Evolutionary conservation across 2,329 filamentous ascomycete genomes (phyloP), one percentile per base, ranked within the genome.

Genomic region (Xylaria sp.): DNA sequence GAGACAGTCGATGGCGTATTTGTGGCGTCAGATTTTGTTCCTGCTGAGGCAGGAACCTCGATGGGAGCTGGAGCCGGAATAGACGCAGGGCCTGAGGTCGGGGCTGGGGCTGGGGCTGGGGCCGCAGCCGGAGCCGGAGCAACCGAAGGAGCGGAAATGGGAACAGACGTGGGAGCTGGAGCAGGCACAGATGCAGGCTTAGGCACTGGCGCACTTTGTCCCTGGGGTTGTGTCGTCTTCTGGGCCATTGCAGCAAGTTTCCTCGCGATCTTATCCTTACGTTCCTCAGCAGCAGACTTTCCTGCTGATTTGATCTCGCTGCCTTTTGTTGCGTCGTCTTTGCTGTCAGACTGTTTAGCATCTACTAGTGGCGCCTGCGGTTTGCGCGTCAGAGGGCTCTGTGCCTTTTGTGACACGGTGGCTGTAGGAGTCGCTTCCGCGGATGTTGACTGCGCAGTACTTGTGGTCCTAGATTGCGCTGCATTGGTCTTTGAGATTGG

Each of bases 1-100:
- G 83, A 82, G 83, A 88, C 75, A 81, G 79, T 39, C 8, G 71
- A 66, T 7, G 72, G 71, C 12, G 68, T 56, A 56, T 49, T 68
- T 8, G 62, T 52, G 18, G 64, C 39, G 36, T 64, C 63, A 18
- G 59, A 39, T 28, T 66, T 68, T 49, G 59, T 58, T 62, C 25
- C 56, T 43, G 39, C 43, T 20, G 63, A 48, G 8, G 43, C 52
- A 41, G 52, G 18, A 15, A 57, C 52, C 13, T 64, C 63, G n/a
- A 57, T n/a, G 55, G 66, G 20, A 33, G 61, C 39, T 28, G 68
- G 12, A 28, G 25, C 36, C n/a, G 54, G 49, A 52, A 39, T 43
- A 25, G 66, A 28, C 41, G 72, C 46, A 15, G 73, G 31, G 23
- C 66, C 56, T 5, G 72, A 43, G 36, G 66, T 48, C 2, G 56